These are phyloP conservation scores for Tephrocybe sp. DNA, from an alignment of 768 basidiomycete genomes.

Conservation along the genomic window DNA sequence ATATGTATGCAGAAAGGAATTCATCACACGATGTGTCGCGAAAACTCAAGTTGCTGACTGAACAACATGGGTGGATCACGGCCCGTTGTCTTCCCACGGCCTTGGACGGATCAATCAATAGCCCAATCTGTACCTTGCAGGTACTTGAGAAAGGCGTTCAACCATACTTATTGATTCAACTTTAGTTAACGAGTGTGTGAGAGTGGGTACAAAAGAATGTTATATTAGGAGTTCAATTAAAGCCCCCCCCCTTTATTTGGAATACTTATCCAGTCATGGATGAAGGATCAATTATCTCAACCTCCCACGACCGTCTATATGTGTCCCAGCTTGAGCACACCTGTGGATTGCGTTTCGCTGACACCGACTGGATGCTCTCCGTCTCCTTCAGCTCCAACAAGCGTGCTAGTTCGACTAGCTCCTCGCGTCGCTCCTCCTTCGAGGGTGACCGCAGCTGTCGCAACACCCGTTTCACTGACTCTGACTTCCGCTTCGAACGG, in stretches of 20 bases:
- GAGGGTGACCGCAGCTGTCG: constrained; percentile 6
- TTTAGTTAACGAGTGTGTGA: too few relatives aligned
- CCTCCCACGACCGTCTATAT: constrained; percentile 9
- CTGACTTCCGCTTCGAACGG: constrained; percentile 6
- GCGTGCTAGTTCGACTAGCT: constrained; percentile 9
- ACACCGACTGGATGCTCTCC: constrained; percentile 13
- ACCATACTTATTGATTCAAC: too few relatives aligned
- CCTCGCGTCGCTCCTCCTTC: neutral
- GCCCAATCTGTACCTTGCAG: too few relatives aligned
- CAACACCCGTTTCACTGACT: constrained; percentile 9
- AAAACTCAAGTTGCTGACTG: too few relatives aligned
- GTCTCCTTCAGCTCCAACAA: constrained; percentile 12
- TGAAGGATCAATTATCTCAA: constrained; percentile 17
- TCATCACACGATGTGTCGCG: too few relatives aligned
- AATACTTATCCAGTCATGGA: neutral
- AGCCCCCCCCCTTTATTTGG: neutral
- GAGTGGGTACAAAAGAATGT: neutral
- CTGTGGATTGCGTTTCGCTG: constrained; percentile 10
- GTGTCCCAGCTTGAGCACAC: constrained; percentile 6
- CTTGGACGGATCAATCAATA: too few relatives aligned
- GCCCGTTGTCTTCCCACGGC: too few relatives aligned
- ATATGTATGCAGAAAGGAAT: too few relatives aligned
- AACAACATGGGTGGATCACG: too few relatives aligned
- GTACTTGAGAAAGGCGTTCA: too few relatives aligned
- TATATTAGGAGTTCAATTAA: neutral